phyloP scores from a whole-genome alignment of 2,329 filamentous ascomycete species.

The Fusarium fujikuroi region DNA sequence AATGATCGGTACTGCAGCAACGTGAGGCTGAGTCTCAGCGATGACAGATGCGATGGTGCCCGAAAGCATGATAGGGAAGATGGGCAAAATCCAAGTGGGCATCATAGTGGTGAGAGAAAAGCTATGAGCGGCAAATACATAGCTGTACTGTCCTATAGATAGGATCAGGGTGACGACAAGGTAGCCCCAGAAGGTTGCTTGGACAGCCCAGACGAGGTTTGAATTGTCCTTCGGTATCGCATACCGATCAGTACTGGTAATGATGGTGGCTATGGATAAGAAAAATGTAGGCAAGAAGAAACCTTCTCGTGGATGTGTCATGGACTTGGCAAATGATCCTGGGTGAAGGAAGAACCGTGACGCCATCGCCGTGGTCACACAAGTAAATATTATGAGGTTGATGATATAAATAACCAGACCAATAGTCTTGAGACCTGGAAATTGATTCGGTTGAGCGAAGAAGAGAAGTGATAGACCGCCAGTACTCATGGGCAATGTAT shows the following conservation, averaged over 20 bases:
- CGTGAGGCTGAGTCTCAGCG: conserved; percentile 66
- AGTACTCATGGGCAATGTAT: conserved; percentile 78
- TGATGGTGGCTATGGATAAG: conserved; percentile 73
- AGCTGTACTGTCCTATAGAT: conserved; percentile 74
- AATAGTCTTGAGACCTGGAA: conserved; percentile 70
- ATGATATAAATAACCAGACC: conserved; percentile 74
- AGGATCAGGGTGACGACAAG: conserved; percentile 66
- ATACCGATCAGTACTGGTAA: conserved; percentile 73
- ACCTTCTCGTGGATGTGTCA: conserved; percentile 73
- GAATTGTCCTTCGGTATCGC: conserved; percentile 65
- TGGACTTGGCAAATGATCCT: conserved; percentile 61
- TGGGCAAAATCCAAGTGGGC: conserved; percentile 79
- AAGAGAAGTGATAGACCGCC: conserved; percentile 76
- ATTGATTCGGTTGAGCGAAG: conserved; percentile 69
- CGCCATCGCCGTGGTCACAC: conserved; percentile 63
- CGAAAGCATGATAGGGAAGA: conserved; percentile 78
- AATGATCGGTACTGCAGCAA: conserved; percentile 69
- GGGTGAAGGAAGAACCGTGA: conserved; percentile 71
- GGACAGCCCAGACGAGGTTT: conserved; percentile 67
- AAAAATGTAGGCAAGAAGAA: conserved; percentile 79
- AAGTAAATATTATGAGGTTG: conserved; percentile 72
- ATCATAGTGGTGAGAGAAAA: conserved; percentile 74
- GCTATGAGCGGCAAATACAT: conserved; percentile 68
- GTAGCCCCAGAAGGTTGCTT: conserved; percentile 77
- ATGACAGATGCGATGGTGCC: conserved; percentile 77